phyloP scores from a whole-genome alignment of 768 basidiomycete species.

The Mycena kentingensis region DNA sequence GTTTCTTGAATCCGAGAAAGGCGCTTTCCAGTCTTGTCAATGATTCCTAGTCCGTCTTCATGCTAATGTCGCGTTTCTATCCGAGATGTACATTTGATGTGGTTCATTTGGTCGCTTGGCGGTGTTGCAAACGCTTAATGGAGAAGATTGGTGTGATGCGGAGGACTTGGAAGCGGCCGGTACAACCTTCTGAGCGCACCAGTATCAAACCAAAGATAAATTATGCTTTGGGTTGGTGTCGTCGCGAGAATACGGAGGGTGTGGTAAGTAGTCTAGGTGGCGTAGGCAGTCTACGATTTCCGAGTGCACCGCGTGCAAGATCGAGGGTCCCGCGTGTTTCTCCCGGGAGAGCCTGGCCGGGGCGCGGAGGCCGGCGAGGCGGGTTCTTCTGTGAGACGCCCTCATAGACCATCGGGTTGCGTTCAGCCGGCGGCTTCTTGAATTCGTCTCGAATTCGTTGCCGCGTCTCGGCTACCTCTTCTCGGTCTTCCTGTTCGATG shows the following conservation, averaged over 20 bases:
- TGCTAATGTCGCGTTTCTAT: background rate
- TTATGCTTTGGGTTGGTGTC: constrained; percentile 23
- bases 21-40: constrained; percentile 14
- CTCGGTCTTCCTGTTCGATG: constrained; percentile 43
- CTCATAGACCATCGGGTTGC: constrained; percentile 30
- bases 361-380: too few relatives aligned
- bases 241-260: constrained; percentile 4
- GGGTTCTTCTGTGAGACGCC: constrained; percentile 6
- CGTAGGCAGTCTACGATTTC: constrained; percentile 28
- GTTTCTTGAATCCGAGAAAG: constrained; percentile 67
- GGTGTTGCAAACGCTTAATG: too few relatives aligned
- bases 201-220: too few relatives aligned
- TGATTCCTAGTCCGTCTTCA: background rate
- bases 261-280: constrained; percentile 22
- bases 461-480: constrained; percentile 17
- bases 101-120: too few relatives aligned
- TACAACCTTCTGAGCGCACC: constrained; percentile 1
- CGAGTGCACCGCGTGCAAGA: constrained; percentile 56
- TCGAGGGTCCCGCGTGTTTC: constrained; percentile 57
- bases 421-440: constrained; percentile 29
- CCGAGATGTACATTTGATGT: background rate
- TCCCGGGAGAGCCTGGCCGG: constrained; percentile 61
- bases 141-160: too few relatives aligned
- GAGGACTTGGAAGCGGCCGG: too few relatives aligned
- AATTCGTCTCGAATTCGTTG: constrained; percentile 2